Evolutionary conservation across 495 filamentous ascomycete genomes (phyloP).

Genomic region (Penicillium antarcticum): DNA sequence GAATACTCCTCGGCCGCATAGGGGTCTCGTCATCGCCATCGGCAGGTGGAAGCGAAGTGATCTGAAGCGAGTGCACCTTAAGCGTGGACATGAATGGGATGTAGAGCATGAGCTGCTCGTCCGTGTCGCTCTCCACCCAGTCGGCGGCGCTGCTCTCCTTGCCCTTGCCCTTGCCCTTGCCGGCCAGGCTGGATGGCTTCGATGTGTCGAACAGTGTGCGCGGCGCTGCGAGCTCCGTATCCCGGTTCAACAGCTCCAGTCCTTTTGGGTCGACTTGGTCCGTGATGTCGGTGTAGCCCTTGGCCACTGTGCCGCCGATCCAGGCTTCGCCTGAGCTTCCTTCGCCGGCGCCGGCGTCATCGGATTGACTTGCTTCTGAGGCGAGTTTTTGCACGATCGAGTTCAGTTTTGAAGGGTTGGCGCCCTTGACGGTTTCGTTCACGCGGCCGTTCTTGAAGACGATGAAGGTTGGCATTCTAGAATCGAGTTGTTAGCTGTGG

Average conservation of each 20-base stretch:
- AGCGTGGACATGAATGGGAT: slow-evolving; percentile 84
- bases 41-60: slow-evolving; percentile 73
- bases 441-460: slow-evolving; percentile 74
- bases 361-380: slow-evolving; percentile 59
- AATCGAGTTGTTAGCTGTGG: neutral
- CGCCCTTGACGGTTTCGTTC: slow-evolving; percentile 68
- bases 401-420: slow-evolving; percentile 65
- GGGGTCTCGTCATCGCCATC: slow-evolving; percentile 65
- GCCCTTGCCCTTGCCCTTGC: slow-evolving; percentile 55
- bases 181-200: slow-evolving; percentile 62
- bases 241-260: slow-evolving; percentile 82
- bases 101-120: slow-evolving; percentile 95
- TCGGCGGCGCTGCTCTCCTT: slow-evolving; percentile 51
- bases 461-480: slow-evolving; percentile 73
- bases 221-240: slow-evolving; percentile 64
- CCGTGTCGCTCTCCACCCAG: slow-evolving; percentile 99
- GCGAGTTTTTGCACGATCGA: slow-evolving; percentile 69
- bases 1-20: slow-evolving; percentile 81
- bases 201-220: slow-evolving; percentile 66
- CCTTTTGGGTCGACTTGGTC: slow-evolving; percentile 74
- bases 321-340: slow-evolving; percentile 52
- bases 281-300: slow-evolving; percentile 80
- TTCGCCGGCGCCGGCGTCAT: slow-evolving; percentile 41
- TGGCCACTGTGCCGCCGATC: slow-evolving; percentile 70
- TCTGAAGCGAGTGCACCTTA: slow-evolving; percentile 86